Conservation (phyloP, 169 alveolate species). For the Cryptosporidium bovis region DNA sequence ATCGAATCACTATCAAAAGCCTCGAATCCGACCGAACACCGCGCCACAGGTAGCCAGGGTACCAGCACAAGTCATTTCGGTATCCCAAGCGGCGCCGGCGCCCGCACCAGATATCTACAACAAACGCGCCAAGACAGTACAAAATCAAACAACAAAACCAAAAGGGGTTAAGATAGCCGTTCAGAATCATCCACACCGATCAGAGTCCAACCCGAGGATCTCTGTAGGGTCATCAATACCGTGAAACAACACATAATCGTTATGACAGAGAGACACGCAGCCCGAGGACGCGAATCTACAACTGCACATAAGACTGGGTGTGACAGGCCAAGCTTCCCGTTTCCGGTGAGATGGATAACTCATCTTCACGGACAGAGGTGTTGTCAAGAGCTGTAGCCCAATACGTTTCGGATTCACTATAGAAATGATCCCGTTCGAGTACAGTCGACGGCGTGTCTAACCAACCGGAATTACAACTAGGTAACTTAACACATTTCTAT, state of each 20-base stretch:
- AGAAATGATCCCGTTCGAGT: constrained; percentile 89
- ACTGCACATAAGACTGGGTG: neutral
- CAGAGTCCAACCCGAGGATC: constrained; percentile 42
- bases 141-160: no score
- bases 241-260: constrained; percentile 2
- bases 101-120: neutral
- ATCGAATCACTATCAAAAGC: no score
- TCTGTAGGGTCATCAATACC: constrained; percentile 72
- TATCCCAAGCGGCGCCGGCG: neutral
- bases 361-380: constrained; percentile 87
- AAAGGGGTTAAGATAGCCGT: constrained; percentile 1
- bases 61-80: neutral
- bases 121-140: neutral
- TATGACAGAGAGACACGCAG: neutral
- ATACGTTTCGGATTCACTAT: constrained; percentile 84
- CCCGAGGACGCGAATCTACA: constrained; percentile 6
- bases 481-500: constrained; percentile 17
- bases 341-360: constrained; percentile 84
- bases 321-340: constrained; percentile 73
- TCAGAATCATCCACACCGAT: constrained; percentile 75
- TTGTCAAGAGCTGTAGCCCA: constrained; percentile 85
- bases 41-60: neutral
- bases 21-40: neutral
- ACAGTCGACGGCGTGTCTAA: constrained; percentile 80
- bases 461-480: neutral